Percentiles rank a stretch among this genome's conserved stretches.
Conservation (phyloP, 495 filamentous ascomycete species). For the Penicillium samsonianum region DNA sequence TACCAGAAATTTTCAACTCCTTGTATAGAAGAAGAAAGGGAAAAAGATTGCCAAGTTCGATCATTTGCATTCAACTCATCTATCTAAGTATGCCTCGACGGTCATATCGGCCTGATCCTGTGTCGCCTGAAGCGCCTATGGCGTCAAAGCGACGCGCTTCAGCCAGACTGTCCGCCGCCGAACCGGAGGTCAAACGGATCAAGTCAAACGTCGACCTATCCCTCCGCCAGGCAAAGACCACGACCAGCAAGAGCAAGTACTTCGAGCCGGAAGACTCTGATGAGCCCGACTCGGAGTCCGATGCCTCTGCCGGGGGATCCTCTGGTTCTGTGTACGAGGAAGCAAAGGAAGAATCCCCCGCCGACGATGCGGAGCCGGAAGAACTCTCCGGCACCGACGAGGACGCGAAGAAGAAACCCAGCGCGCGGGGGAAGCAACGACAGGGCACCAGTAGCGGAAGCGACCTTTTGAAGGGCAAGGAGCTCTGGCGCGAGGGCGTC, state of each 20-base stretch:
- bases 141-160: conserved; percentile 45
- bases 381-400: conserved; percentile 25
- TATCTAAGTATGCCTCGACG: conserved; percentile 39
- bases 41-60: conserved; percentile 2
- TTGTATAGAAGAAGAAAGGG: conserved; percentile 7
- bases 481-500: conserved; percentile 60
- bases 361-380: conserved; percentile 25
- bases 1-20: not conserved
- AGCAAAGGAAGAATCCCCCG: conserved; percentile 19
- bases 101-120: conserved; percentile 44
- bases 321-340: conserved; percentile 35
- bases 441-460: conserved; percentile 7
- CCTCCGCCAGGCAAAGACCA: conserved; percentile 40
- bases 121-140: conserved; percentile 37
- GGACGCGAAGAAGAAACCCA: conserved; percentile 22
- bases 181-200: conserved; percentile 41
- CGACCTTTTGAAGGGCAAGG: conserved; percentile 42
- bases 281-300: conserved; percentile 32
- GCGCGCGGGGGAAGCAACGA: conserved; percentile 20
- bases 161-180: conserved; percentile 35
- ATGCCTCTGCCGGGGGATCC: conserved; percentile 24
- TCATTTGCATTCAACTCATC: conserved; percentile 1
- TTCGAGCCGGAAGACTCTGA: conserved; percentile 46
- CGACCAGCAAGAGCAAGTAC: conserved; percentile 60
- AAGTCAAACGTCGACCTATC: conserved; percentile 43